These are phyloP conservation scores for Epichloe baconii DNA, from an alignment of 2,329 filamentous ascomycete genomes.

Conservation along the genomic window DNA sequence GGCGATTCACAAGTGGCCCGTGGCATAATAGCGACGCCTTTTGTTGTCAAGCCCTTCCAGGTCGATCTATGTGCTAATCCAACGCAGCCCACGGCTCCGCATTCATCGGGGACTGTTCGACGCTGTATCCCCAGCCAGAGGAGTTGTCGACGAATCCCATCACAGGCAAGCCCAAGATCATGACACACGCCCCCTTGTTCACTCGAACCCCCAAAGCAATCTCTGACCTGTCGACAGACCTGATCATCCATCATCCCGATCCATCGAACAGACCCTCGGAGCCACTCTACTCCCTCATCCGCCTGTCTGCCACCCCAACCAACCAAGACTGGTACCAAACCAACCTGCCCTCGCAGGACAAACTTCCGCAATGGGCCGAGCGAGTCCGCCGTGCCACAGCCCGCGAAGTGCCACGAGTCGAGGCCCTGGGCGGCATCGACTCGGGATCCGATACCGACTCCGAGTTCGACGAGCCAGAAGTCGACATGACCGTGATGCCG, in stretches of 20 bases:
- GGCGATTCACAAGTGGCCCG: constrained; percentile 28
- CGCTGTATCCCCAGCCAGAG: constrained; percentile 27
- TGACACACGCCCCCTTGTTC: background rate
- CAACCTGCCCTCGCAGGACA: constrained; percentile 23
- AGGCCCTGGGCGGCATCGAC: constrained; percentile 26
- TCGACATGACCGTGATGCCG: constrained; percentile 5
- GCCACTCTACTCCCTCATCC: constrained; percentile 38
- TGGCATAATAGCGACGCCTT: constrained; percentile 41
- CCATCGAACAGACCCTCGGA: constrained; percentile 13
- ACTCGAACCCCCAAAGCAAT: background rate
- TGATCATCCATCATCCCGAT: constrained; percentile 29
- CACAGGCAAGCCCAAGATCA: constrained; percentile 7
- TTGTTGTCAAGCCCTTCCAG: constrained; percentile 36
- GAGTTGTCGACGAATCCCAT: constrained; percentile 20
- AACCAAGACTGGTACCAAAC: constrained; percentile 42
- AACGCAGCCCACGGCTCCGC: constrained; percentile 15
- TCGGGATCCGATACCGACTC: constrained; percentile 11
- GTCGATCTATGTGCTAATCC: constrained; percentile 25
- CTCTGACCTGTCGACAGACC: constrained; percentile 20
- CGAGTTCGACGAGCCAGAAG: constrained; percentile 7
- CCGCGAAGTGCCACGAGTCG: constrained; percentile 30
- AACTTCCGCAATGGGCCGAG: constrained; percentile 32
- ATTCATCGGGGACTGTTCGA: constrained; percentile 32
- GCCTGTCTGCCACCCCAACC: constrained; percentile 36
- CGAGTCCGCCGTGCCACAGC: constrained; percentile 31